These are phyloP conservation scores for Acer yangbiense DNA, from an alignment of 345 rosid species.

Conservation along the genomic window DNA sequence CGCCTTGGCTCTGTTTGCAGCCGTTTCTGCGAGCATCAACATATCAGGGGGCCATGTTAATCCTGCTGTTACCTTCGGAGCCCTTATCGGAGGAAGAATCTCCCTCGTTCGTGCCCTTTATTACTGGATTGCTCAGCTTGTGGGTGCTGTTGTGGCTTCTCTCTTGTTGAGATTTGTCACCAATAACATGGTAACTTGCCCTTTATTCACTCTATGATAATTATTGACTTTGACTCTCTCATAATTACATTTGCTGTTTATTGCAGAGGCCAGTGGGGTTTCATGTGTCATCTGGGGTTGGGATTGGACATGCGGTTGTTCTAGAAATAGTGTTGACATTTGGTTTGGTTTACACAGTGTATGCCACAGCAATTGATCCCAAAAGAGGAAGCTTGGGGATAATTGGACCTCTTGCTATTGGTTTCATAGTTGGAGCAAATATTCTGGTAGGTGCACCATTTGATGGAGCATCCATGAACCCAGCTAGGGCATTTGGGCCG, in stretches of 20 bases:
- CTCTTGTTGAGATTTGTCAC: conserved; percentile 67
- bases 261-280: conserved; percentile 69
- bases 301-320: conserved; percentile 44
- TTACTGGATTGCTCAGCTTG: conserved; percentile 81
- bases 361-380: conserved; percentile 47
- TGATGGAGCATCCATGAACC: conserved; percentile 56
- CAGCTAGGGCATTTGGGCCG: conserved; percentile 48
- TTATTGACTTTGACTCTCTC: too few relatives aligned
- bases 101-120: conserved; percentile 54
- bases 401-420: conserved; percentile 51
- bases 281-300: conserved; percentile 50
- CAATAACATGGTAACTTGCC: conserved; percentile 51
- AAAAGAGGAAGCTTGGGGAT: conserved; percentile 49
- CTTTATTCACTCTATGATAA: too few relatives aligned
- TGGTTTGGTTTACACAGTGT: conserved; percentile 45
- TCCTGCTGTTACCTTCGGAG: conserved; percentile 76
- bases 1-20: conserved; percentile 60
- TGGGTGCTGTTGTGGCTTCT: conserved; percentile 62
- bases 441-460: conserved; percentile 52
- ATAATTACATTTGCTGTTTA: not conserved
- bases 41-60: conserved; percentile 78
- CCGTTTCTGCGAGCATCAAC: conserved; percentile 61
- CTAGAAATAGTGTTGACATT: conserved; percentile 48
- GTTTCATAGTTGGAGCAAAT: conserved; percentile 41
- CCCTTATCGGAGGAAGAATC: conserved; percentile 70